Base-by-base conservation (phyloP, 495 filamentous ascomycete genomes). In the Talaromyces liani region DNA sequence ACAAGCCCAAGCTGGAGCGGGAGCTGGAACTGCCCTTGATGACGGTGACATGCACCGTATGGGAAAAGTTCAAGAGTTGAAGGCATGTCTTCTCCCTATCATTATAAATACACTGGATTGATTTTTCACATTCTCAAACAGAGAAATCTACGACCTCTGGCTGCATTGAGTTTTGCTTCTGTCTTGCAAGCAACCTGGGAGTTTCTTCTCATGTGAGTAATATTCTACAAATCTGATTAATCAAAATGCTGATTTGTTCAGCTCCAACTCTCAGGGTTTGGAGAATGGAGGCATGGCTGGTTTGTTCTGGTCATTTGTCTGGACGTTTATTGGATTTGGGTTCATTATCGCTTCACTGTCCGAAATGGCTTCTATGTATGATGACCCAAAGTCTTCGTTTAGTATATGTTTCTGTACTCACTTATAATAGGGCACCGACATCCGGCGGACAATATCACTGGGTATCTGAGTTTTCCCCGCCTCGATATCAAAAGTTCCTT, bases 371-470 rank as follows among this genome's bases (percentile, higher is more conserved):
- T 76, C 76, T 10, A 76, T 76, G 71, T 74, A 58, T 63, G 71
- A 63, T 18, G 51, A 29, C 36, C 49, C 20, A 29, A 24, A 24
- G 2, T 62, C 9, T 25, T 39, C 34, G 2, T 20, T 39, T 45
- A 0, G 39, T 62, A 36, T 20, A 20, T 18, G 45, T 34, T 6
- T 6, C 3, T 31, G 3, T 60, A 18, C 22, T 60, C 18, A 54
- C 18, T 39, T 47, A 16, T 25, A 20, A 14, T 27, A 73, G 72
- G 73, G 74, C 74, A 7, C 73, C 73, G 22, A 76, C 73, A 3
- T 67, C 68, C 22, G 73, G 75, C 61, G 75, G 75, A 4, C 74
- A 78, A 58, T 78, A 72, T 61, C 74, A 77, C 53, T 82, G 80
- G 81, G 77, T 80, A 1, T 79, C 73, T 8, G 77, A 81, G 64